Evolutionary conservation across 75 land plant genomes (phyloP).

Genomic region (Cunninghamia lanceolata): DNA sequence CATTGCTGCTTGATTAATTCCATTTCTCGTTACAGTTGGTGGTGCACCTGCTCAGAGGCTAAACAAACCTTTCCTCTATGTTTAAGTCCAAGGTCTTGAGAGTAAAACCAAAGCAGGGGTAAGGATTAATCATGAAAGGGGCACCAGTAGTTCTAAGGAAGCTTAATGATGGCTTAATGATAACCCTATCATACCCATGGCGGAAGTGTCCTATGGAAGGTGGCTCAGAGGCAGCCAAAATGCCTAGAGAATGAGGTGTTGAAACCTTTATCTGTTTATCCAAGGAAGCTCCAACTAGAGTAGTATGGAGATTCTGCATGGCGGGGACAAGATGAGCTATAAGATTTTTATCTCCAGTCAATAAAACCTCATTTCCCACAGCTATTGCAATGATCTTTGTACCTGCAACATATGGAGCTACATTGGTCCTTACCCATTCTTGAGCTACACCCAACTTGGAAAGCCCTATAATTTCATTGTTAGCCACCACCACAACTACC

Average conservation of each 20-base stretch:
- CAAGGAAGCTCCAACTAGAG: slow-evolving; percentile 22
- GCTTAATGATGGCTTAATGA: slow-evolving; percentile 21
- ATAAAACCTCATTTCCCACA: slow-evolving; percentile 69
- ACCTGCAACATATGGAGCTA: slow-evolving; percentile 39
- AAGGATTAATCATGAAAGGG: slow-evolving; percentile 40
- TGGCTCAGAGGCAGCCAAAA: slow-evolving; percentile 47
- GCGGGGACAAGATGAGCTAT: slow-evolving; percentile 44
- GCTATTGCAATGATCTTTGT: slow-evolving; percentile 46
- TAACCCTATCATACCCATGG: slow-evolving; percentile 20
- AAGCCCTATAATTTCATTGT: slow-evolving; percentile 58
- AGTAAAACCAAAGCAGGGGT: slow-evolving; percentile 32
- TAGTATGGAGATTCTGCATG: slow-evolving; percentile 43
- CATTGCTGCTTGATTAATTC: slow-evolving; percentile 98
- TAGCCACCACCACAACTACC: slow-evolving; percentile 52
- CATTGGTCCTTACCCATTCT: slow-evolving; percentile 42
- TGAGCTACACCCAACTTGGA: slow-evolving; percentile 23
- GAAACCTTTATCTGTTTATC: slow-evolving; percentile 40
- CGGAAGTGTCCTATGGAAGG: slow-evolving; percentile 68
- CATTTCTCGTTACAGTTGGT: slow-evolving; percentile 97
- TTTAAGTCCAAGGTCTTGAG: slow-evolving; percentile 18
- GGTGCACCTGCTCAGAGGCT: slow-evolving; percentile 97
- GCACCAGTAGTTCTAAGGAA: slow-evolving; percentile 26
- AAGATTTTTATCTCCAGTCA: slow-evolving; percentile 26
- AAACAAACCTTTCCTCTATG: slow-evolving; percentile 78
- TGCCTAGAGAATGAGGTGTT: slow-evolving; percentile 65